phyloP scores from a whole-genome alignment of 2,329 filamentous ascomycete genomes.

The Penicillium sp. region DNA sequence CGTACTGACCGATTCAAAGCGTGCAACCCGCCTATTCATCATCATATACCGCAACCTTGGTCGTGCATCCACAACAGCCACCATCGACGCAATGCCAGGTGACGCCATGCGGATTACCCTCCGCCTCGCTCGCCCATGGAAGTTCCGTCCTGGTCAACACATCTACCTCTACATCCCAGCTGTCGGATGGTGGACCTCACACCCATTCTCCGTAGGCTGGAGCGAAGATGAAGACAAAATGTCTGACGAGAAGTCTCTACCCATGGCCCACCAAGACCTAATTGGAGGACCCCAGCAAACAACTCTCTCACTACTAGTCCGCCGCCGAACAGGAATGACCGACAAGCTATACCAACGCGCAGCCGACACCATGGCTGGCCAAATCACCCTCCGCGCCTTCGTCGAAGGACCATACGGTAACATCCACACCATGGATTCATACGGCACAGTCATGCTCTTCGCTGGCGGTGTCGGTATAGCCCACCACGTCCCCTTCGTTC shows the following conservation, averaged over 20 bases:
- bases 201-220: slow-evolving; percentile 80
- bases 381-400: slow-evolving; percentile 67
- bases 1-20: slow-evolving; percentile 30
- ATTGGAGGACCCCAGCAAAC: slow-evolving; percentile 49
- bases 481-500: slow-evolving; percentile 86
- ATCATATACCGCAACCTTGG: slow-evolving; percentile 66
- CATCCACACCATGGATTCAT: slow-evolving; percentile 83
- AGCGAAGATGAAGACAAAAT: slow-evolving; percentile 58
- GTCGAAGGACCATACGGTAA: slow-evolving; percentile 89
- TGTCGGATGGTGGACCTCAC: slow-evolving; percentile 68
- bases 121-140: slow-evolving; percentile 65
- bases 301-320: slow-evolving; percentile 78
- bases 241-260: slow-evolving; percentile 41
- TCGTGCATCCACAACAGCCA: slow-evolving; percentile 61
- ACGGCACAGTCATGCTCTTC: slow-evolving; percentile 87
- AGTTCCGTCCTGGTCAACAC: slow-evolving; percentile 69
- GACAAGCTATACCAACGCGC: slow-evolving; percentile 75
- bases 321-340: slow-evolving; percentile 85
- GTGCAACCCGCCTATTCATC: slow-evolving; percentile 62
- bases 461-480: slow-evolving; percentile 94
- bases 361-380: slow-evolving; percentile 51
- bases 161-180: slow-evolving; percentile 71
- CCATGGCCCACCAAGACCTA: slow-evolving; percentile 53
- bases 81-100: slow-evolving; percentile 67
- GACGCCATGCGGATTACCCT: slow-evolving; percentile 71